These are phyloP conservation scores for Hordeum marinum DNA, from an alignment of 176 grass and related monocot species.

Conservation along the genomic window DNA sequence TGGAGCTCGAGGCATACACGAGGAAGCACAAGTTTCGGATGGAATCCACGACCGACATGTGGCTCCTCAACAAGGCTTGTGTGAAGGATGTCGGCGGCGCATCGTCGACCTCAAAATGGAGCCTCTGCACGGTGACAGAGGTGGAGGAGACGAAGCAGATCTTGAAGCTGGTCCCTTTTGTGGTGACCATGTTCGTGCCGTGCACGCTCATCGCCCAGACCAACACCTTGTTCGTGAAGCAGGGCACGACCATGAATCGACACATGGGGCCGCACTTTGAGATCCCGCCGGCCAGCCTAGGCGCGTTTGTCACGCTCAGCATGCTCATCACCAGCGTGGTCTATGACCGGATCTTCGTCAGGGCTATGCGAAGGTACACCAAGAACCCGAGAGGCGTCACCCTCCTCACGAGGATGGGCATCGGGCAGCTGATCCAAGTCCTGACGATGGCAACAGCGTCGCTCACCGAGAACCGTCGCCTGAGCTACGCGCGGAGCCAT, in stretches of 20 bases:
- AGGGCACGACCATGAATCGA: constrained; percentile 46
- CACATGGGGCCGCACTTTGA: constrained; percentile 40
- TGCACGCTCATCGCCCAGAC: constrained; percentile 52
- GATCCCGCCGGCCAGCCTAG: constrained; percentile 48
- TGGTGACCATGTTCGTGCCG: constrained; percentile 37
- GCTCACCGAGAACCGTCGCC: constrained; percentile 30
- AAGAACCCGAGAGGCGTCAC: constrained; percentile 45
- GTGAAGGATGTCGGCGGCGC: constrained; percentile 9
- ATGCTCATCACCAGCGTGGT: constrained; percentile 34
- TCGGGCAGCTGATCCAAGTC: constrained; percentile 25
- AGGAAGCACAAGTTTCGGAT: constrained; percentile 24
- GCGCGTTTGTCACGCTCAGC: constrained; percentile 31
- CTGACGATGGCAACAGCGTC: constrained; percentile 26
- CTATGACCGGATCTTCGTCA: constrained; percentile 41
- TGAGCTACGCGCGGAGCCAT: constrained; percentile 20
- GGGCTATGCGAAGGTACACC: constrained; percentile 28
- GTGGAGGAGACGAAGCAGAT: constrained; percentile 57
- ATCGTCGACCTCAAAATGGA: neutral
- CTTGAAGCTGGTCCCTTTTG: constrained; percentile 1
- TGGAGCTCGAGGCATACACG: constrained; percentile 28
- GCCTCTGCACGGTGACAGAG: constrained; percentile 42
- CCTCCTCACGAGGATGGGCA: constrained; percentile 42
- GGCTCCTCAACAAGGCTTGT: constrained; percentile 47
- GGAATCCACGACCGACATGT: constrained; percentile 24
- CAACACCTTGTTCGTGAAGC: constrained; percentile 72